Percentiles rank a stretch among this genome's conserved stretches.
phyloP scores from a whole-genome alignment of 352 stramenopile species.

The Pythium grandisporangium region DNA sequence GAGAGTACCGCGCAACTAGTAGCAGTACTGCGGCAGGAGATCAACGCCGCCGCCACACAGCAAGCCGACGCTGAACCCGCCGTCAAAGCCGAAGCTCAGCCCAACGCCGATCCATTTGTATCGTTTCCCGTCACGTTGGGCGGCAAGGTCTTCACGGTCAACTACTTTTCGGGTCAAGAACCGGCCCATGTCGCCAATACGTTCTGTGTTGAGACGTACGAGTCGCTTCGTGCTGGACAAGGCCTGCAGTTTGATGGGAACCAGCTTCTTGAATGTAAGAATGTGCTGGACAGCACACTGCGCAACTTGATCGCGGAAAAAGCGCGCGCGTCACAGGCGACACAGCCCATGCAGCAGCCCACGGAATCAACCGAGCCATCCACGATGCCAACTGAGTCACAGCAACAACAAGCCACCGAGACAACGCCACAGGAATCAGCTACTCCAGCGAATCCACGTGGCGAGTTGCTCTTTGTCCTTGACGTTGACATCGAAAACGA shows the following conservation, averaged over 20 bases:
- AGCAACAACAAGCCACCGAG: conserved; percentile 10
- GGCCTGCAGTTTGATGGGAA: conserved; percentile 45
- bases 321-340: too few species aligned
- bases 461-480: conserved; percentile 47
- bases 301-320: conserved; percentile 15
- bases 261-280: conserved; percentile 52
- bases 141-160: conserved; percentile 40
- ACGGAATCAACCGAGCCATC: too few species aligned
- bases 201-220: conserved; percentile 69
- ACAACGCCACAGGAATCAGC: conserved; percentile 1
- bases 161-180: conserved; percentile 61
- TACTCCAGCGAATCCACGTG: conserved; percentile 10
- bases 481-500: conserved; percentile 58
- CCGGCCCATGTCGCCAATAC: conserved; percentile 38
- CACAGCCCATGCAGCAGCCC: too few species aligned
- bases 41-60: conserved; percentile 4
- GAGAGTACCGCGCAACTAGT: conserved; percentile 33
- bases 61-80: conserved; percentile 7
- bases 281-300: conserved; percentile 34
- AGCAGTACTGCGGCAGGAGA: conserved; percentile 21
- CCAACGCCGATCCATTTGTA: conserved; percentile 20
- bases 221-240: conserved; percentile 36
- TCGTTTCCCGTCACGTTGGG: conserved; percentile 53
- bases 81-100: background rate
- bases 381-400: conserved; percentile 1